Base-by-base conservation (phyloP, 75 land plant species). In the Selaginella tamariscina region DNA sequence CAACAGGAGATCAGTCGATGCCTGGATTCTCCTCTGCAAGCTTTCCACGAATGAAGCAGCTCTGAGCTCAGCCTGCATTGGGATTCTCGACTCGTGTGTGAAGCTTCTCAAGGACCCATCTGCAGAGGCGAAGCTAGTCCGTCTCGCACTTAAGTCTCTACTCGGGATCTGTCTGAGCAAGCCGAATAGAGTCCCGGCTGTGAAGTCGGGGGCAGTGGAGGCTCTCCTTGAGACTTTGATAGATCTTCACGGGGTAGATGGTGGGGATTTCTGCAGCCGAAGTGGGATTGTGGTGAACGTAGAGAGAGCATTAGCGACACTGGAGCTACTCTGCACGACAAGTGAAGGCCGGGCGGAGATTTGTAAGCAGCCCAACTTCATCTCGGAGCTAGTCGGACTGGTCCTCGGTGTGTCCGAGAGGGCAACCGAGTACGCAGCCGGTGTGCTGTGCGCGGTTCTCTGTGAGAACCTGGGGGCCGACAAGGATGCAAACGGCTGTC, bases 311-410 rank as follows among this genome's bases (percentile, higher is more conserved):
- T 23, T 59, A 2, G 62, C 62, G 26, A 59, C 27, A 9, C 21
- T 59, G 62, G 62, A 59, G 62, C 62, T 59, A 8, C 62, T 59
- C n/a, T 59, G 62, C 62, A 59, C 62, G 23, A 59, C 18, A 5
- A 23, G 24, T 9, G 62, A 59, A n/a, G 62, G 62, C 49, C 49
- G 49, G 11, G 49, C 49, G 49, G 49, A 5, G 49, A 39, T 39
- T 39, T 39, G 49, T 15, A 39, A 15, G 11, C 49, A 39, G 49
- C 49, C 49, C 49, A 39, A 39, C 49, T 39, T 39, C 49, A 39
- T 39, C 5, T 39, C 49, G 11, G 49, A 39, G 49, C 49, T 39
- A 5, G 49, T 39, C 49, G 49, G 49, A 15, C 49, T 39, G 11
- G 49, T 39, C 49, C 49, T 39, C 49, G 49, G 49, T 5, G 49